Evolutionary conservation across 805 yeast species (phyloP).

Genomic region (Jamesozyma lodderae): DNA sequence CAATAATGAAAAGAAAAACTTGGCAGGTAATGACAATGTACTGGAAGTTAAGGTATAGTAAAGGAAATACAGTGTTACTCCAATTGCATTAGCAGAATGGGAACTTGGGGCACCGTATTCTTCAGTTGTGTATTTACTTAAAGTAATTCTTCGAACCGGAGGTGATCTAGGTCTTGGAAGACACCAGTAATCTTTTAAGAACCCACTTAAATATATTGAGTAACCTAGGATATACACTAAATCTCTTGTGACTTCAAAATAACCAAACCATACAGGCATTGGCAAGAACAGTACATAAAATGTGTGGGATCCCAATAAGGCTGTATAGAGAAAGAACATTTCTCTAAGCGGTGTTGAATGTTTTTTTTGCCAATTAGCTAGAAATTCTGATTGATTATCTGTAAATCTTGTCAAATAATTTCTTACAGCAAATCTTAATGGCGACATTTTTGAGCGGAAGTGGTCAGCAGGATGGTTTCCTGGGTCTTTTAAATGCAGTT

Average conservation of each 20-base stretch:
- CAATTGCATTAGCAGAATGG: constrained; percentile 89
- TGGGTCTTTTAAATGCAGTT: constrained; percentile 42
- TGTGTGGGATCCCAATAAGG: constrained; percentile 86
- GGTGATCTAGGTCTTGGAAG: constrained; percentile 91
- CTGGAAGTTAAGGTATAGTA: constrained; percentile 14
- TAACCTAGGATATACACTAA: constrained; percentile 55
- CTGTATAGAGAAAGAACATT: constrained; percentile 76
- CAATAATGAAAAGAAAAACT: constrained; percentile 12
- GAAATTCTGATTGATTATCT: constrained; percentile 53
- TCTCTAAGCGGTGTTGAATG: constrained; percentile 50
- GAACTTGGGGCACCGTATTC: constrained; percentile 95
- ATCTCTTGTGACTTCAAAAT: constrained; percentile 49
- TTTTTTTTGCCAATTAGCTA: constrained; percentile 46
- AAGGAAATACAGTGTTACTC: constrained; percentile 52
- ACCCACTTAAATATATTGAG: constrained; percentile 61
- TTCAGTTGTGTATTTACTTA: constrained; percentile 79
- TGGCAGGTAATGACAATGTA: constrained; percentile 1
- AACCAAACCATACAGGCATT: constrained; percentile 77
- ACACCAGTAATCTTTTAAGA: constrained; percentile 75
- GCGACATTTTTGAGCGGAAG: constrained; percentile 51
- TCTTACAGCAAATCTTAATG: constrained; percentile 47
- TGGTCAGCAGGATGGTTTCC: constrained; percentile 64
- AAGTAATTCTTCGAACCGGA: constrained; percentile 79
- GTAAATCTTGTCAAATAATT: constrained; percentile 46
- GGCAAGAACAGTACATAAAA: constrained; percentile 89